Evolutionary conservation across 2,329 filamentous ascomycete species (phyloP), one percentile per base, ranked within the genome.

Genomic region (Rosellinia necatrix): DNA sequence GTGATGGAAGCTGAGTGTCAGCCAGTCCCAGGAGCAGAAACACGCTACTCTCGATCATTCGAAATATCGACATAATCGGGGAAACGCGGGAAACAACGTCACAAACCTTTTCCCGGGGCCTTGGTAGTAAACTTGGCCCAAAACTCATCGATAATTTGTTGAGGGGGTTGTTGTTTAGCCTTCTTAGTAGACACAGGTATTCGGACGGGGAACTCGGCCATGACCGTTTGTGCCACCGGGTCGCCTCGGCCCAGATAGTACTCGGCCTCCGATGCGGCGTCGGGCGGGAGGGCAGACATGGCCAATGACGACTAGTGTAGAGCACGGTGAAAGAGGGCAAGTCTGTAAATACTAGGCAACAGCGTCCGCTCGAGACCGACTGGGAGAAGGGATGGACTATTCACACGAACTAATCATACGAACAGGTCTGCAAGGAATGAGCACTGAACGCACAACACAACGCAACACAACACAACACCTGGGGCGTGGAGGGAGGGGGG

Each of bases 71-170:
- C n/a, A n/a, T 35, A 32, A 21, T 6, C 38, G 22, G 32, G n/a
- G 12, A 21, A 12, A 32, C 43, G 24, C n/a, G 17, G 35, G 35
- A 17, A 22, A 34, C 17, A 7, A 35, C 8, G 41, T 21, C 3
- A 53, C 42, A 3, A 37, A 81, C 82, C 86, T 75, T 90, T 90
- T 13, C 89, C 88, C 0, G 88, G 89, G 22, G 81, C 80, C 66
- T 87, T 89, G 48, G 86, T 85, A 12, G 81, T 87, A 64, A 91
- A 91, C 54, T 84, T 85, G 49, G 78, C 73, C 89, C 89, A 92
- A 68, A 91, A 91, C 58, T 88, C 82, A 62, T 90, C 83, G 53
- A 92, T 82, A 22, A 77, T 80, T 55, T 84, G 80, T 69, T 92
- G 89, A 0, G 89, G 88, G 6, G 84, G 74, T 65, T 83, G 78